Evolutionary conservation across 1,139 yeast species (phyloP).

Genomic region (Hyphopichia fennica): DNA sequence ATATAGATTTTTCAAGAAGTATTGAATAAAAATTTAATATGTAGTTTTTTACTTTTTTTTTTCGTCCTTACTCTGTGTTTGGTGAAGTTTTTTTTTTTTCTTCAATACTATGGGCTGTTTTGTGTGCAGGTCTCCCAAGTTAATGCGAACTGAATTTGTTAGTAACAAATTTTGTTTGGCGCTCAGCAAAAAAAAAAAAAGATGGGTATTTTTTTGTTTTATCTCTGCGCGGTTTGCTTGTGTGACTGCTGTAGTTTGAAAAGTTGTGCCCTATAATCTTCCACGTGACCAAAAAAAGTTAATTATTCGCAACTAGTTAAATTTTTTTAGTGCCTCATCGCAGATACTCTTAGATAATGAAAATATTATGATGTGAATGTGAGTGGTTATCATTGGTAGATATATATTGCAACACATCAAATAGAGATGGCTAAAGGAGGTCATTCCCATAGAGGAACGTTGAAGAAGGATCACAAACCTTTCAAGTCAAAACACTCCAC

Average conservation of each 20-base stretch:
- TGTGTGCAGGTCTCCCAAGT: not conserved
- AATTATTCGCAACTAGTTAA: not conserved
- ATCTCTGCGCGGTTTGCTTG: not conserved
- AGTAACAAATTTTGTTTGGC: not conserved
- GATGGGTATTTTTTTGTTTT: too few species aligned
- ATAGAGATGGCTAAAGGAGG: constrained; percentile 58
- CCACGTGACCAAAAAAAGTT: not conserved
- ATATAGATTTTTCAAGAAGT: constrained; percentile 3
- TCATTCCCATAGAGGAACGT: constrained; percentile 77
- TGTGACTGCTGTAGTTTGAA: too few species aligned
- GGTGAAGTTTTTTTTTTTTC: constrained; percentile 2
- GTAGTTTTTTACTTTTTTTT: constrained; percentile 1
- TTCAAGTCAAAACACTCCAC: constrained; percentile 90
- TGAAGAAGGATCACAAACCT: constrained; percentile 82
- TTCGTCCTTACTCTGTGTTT: not conserved
- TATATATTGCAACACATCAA: not conserved
- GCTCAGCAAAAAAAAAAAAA: not conserved
- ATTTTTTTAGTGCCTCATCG: not conserved
- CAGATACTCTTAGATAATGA: not conserved
- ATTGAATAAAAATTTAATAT: constrained; percentile 1
- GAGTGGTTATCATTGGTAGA: not conserved
- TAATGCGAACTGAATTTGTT: not conserved
- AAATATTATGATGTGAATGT: too few species aligned
- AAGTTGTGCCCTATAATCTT: not conserved
- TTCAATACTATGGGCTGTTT: not conserved